Conservation (phyloP, 352 stramenopile species). For the Globisporangium okanoganense region DNA sequence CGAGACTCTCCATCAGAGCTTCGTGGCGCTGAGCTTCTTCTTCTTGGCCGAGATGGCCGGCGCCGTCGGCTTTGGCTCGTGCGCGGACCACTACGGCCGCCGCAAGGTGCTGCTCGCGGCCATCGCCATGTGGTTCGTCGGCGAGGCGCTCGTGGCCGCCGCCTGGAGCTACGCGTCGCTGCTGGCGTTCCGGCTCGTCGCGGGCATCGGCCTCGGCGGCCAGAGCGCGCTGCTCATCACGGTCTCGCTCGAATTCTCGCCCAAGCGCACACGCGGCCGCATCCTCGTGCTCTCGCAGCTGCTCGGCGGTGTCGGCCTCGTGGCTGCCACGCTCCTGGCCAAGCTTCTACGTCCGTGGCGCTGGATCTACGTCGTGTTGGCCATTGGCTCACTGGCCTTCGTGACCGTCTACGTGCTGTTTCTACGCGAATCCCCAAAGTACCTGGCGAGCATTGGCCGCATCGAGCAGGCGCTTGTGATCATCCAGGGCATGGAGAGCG, state of each 20-base stretch:
- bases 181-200: constrained; percentile 34
- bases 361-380: constrained; percentile 19
- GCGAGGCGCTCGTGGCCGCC: constrained; percentile 32
- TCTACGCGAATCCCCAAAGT: constrained; percentile 65
- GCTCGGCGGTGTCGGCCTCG: constrained; percentile 34
- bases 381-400: constrained; percentile 16
- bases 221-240: constrained; percentile 48
- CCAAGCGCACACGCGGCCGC: constrained; percentile 51
- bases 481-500: constrained; percentile 51
- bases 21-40: constrained; percentile 30
- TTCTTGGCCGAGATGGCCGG: constrained; percentile 49
- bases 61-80: constrained; percentile 40
- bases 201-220: constrained; percentile 46
- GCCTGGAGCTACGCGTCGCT: constrained; percentile 41
- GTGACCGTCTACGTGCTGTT: constrained; percentile 26
- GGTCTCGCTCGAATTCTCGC: constrained; percentile 55
- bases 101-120: constrained; percentile 36
- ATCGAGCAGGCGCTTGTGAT: constrained; percentile 50
- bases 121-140: constrained; percentile 33
- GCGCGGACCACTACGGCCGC: constrained; percentile 58
- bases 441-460: constrained; percentile 56
- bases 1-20: constrained; percentile 7
- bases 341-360: constrained; percentile 17
- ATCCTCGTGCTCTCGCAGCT: constrained; percentile 49
- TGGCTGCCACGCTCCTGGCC: constrained; percentile 36